These are phyloP conservation scores for Agastache rugosa DNA, from an alignment of 257 asterid genomes.

Conservation along the genomic window DNA sequence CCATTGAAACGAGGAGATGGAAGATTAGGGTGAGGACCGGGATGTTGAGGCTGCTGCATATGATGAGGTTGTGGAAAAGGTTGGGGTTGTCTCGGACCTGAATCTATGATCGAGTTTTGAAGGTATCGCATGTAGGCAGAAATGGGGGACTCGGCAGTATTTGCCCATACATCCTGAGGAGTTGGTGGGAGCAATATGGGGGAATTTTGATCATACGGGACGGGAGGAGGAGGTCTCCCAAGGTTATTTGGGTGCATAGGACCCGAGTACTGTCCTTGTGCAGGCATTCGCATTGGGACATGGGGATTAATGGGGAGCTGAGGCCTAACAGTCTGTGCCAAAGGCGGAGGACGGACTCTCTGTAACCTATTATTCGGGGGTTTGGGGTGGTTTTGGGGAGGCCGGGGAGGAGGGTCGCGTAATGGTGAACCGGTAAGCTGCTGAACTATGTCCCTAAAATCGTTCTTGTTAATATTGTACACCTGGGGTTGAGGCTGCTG, in stretches of 20 bases:
- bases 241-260: constrained; percentile 51
- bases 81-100: constrained; percentile 51
- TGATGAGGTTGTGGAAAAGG: constrained; percentile 40
- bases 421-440: constrained; percentile 84
- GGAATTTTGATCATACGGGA: constrained; percentile 60
- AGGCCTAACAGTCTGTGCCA: constrained; percentile 71
- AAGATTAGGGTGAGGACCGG: constrained; percentile 45
- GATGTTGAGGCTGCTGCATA: constrained; percentile 39
- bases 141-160: constrained; percentile 82
- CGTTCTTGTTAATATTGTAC: constrained; percentile 87
- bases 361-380: constrained; percentile 77
- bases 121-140: constrained; percentile 90
- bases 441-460: constrained; percentile 86
- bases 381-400: constrained; percentile 67
- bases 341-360: constrained; percentile 86
- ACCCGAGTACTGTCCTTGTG: constrained; percentile 44
- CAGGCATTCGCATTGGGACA: constrained; percentile 43
- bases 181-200: constrained; percentile 58
- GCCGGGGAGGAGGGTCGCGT: constrained; percentile 64
- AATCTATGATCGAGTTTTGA: constrained; percentile 72
- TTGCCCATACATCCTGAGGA: constrained; percentile 76
- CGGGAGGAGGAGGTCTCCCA: constrained; percentile 53
- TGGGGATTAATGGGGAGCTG: constrained; percentile 62
- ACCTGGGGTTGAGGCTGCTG: constrained; percentile 94
- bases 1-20: constrained; percentile 65